Percentiles rank a stretch among this genome's conserved stretches.
These are phyloP conservation scores for Cordyceps cicadae DNA, from an alignment of 2,329 filamentous ascomycete species.

Conservation along the genomic window DNA sequence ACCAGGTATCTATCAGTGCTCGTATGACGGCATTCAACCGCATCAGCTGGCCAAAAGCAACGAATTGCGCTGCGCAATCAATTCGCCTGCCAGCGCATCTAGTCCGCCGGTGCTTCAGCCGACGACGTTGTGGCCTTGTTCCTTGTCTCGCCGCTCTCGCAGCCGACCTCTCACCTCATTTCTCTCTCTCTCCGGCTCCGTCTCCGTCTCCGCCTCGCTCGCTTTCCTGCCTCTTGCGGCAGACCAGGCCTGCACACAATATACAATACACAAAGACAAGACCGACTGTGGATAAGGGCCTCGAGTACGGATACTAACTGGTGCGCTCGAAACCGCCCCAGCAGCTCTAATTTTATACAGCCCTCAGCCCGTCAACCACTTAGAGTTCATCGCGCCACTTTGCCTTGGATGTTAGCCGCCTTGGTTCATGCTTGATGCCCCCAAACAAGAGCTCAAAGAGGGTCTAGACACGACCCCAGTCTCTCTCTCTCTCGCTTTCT, in stretches of 20 bases:
- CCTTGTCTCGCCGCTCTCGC: conserved; percentile 2
- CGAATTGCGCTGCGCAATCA: not conserved
- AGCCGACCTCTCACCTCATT: not conserved
- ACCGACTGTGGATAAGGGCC: not conserved
- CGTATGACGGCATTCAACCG: conserved; percentile 5
- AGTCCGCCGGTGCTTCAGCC: conserved; percentile 4
- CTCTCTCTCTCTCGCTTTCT: not conserved
- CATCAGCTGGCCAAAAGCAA: conserved; percentile 2
- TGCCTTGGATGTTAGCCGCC: conserved; percentile 31
- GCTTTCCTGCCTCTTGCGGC: not conserved
- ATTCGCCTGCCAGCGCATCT: conserved; percentile 10
- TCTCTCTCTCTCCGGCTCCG: too few species aligned
- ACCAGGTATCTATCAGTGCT: not conserved
- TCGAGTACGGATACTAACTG: not conserved
- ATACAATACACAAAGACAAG: not conserved
- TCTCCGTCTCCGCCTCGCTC: not conserved
- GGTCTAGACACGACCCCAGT: conserved; percentile 16
- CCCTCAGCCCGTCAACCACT: conserved; percentile 30
- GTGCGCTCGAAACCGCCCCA: not conserved
- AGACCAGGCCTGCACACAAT: not conserved
- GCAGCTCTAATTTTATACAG: conserved; percentile 37
- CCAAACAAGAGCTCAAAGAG: conserved; percentile 17
- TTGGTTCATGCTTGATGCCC: conserved; percentile 18
- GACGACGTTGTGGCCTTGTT: not conserved
- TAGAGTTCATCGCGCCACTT: conserved; percentile 30